Percentiles rank a stretch among this genome's conserved stretches.
phyloP scores from a whole-genome alignment of 495 filamentous ascomycete genomes.

The Pseudomonodictys pantanalensis region DNA sequence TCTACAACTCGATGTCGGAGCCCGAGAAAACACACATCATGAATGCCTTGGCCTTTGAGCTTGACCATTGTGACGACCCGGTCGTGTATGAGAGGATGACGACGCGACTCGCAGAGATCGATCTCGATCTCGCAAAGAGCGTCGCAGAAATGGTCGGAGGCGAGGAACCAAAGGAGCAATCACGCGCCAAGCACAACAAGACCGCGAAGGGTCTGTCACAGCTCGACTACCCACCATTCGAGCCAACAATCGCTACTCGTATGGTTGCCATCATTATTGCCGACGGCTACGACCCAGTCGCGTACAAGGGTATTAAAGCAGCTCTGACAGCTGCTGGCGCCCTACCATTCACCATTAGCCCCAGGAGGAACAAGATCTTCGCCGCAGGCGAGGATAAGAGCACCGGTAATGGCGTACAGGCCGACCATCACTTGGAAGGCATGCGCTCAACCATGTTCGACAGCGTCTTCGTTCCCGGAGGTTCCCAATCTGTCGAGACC shows the following conservation, averaged over 20 bases:
- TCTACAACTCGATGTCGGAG: conserved; percentile 76
- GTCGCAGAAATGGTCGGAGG: conserved; percentile 30
- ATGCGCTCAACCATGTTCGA: conserved; percentile 87
- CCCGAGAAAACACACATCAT: conserved; percentile 70
- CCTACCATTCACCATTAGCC: conserved; percentile 68
- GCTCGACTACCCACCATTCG: conserved; percentile 59
- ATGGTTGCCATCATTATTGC: conserved; percentile 75
- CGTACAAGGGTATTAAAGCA: conserved; percentile 62
- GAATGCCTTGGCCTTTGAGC: conserved; percentile 74
- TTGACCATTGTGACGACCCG: conserved; percentile 86
- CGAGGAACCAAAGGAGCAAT: conserved; percentile 13
- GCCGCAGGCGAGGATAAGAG: conserved; percentile 51
- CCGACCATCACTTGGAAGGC: conserved; percentile 80
- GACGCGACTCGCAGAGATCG: conserved; percentile 68
- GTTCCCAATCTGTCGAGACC: conserved; percentile 55
- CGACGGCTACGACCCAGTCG: conserved; percentile 71
- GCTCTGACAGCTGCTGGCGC: conserved; percentile 61
- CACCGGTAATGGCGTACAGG: conserved; percentile 53
- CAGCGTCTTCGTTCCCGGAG: conserved; percentile 75
- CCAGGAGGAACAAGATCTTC: conserved; percentile 58
- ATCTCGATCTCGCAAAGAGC: conserved; percentile 64
- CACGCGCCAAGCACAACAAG: conserved; percentile 52
- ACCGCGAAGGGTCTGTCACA: conserved; percentile 66
- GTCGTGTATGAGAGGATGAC: conserved; percentile 73
- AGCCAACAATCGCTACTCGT: conserved; percentile 67